Percentiles rank a stretch among this genome's conserved stretches.
These are phyloP conservation scores for Eucalyptus microcorys DNA, from an alignment of 345 rosid species.

Conservation along the genomic window DNA sequence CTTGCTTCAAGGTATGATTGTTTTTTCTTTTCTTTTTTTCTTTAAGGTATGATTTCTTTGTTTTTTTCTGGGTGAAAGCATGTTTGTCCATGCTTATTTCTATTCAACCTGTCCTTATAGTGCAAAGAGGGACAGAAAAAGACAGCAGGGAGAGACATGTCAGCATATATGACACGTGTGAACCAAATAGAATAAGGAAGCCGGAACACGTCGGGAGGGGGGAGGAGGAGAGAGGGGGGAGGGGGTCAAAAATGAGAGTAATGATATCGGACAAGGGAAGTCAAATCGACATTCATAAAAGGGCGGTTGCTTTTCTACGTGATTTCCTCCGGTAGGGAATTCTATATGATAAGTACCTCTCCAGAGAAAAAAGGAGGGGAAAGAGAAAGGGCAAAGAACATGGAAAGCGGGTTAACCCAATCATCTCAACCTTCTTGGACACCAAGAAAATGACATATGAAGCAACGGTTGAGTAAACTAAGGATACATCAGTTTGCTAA, in stretches of 20 bases:
- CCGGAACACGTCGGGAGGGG: not conserved
- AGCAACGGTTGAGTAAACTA: slow-evolving; percentile 9
- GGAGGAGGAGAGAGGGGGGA: not conserved
- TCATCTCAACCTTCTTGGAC: slow-evolving; percentile 18
- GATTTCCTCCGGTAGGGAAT: slow-evolving; percentile 9
- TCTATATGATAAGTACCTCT: not conserved
- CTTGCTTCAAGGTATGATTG: not conserved
- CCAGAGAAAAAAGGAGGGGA: not conserved
- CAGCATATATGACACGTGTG: not conserved
- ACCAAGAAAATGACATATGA: slow-evolving; percentile 17
- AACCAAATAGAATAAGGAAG: not conserved
- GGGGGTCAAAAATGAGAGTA: not conserved
- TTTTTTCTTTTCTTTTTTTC: not conserved
- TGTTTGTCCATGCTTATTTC: not conserved
- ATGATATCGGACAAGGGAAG: slow-evolving; percentile 4
- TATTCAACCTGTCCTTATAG: not conserved
- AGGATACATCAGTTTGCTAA: not conserved
- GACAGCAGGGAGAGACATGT: not conserved
- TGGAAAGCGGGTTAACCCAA: slow-evolving; percentile 11
- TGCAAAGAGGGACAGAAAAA: not conserved
- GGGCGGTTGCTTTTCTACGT: slow-evolving; percentile 20
- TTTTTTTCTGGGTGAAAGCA: not conserved
- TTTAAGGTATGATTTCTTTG: not conserved
- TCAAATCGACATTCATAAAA: not conserved
- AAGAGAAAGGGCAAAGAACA: not conserved